Percentiles rank a stretch among this genome's conserved stretches.
phyloP scores from a whole-genome alignment of 164 flowering plant genomes.

The Tetrastigma voinierianum region DNA sequence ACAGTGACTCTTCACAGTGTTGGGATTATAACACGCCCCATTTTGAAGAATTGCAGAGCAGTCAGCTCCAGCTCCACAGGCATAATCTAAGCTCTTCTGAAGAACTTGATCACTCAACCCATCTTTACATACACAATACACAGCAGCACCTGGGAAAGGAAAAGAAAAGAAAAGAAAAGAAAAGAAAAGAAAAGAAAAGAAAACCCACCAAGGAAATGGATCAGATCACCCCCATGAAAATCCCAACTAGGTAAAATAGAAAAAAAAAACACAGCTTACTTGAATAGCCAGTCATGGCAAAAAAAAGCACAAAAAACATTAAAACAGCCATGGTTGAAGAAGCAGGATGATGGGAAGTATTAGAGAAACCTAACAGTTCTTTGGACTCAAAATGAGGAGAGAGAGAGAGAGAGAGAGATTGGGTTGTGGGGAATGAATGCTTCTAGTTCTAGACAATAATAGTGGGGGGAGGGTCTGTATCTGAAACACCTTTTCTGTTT shows the following conservation, averaged over 20 bases:
- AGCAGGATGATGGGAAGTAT: neutral
- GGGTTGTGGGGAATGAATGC: conserved; percentile 1
- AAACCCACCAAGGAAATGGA: no score
- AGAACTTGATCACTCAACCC: conserved; percentile 40
- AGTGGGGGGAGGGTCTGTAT: conserved; percentile 16
- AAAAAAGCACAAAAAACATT: conserved; percentile 23
- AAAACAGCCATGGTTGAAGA: conserved; percentile 31
- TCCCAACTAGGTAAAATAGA: neutral
- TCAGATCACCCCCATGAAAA: no score
- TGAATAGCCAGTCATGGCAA: conserved; percentile 37
- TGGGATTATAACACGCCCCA: conserved; percentile 70
- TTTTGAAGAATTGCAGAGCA: conserved; percentile 52
- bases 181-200: neutral
- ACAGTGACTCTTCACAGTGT: conserved; percentile 72
- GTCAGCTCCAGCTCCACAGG: conserved; percentile 89
- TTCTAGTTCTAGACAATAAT: conserved; percentile 20
- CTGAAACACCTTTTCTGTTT: neutral
- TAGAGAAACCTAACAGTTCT: neutral
- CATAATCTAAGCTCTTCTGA: conserved; percentile 74
- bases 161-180: neutral
- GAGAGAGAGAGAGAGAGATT: conserved; percentile 7
- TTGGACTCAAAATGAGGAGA: conserved; percentile 2
- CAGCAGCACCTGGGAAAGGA: conserved; percentile 36
- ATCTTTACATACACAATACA: conserved; percentile 54
- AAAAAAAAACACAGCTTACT: conserved; percentile 25